These are phyloP conservation scores for Rhypophila decipiens DNA, from an alignment of 495 filamentous ascomycete genomes.

Conservation along the genomic window DNA sequence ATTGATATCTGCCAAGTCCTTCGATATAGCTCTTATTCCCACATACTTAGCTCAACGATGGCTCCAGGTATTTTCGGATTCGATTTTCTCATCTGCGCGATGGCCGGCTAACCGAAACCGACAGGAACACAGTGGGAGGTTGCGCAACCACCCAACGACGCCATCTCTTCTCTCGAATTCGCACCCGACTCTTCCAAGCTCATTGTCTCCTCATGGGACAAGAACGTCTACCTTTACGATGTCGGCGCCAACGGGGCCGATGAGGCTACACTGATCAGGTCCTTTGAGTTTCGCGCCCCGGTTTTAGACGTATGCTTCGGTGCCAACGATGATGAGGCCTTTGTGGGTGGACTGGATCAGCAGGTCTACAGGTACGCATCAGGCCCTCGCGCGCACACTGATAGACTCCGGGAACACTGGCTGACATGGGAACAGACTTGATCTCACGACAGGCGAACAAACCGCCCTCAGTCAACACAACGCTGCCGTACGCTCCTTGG, in stretches of 20 bases:
- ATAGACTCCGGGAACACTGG: too few relatives aligned
- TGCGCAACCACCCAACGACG: slow-evolving; percentile 72
- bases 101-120: slow-evolving; percentile 4
- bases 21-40: too few relatives aligned
- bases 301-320: slow-evolving; percentile 92
- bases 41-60: slow-evolving; percentile 16
- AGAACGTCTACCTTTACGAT: slow-evolving; percentile 85
- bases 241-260: slow-evolving; percentile 47
- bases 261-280: slow-evolving; percentile 56
- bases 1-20: background rate
- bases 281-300: slow-evolving; percentile 76
- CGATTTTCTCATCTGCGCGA: too few relatives aligned
- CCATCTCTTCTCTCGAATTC: slow-evolving; percentile 80
- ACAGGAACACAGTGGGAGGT: slow-evolving; percentile 63
- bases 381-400: too few relatives aligned
- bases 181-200: slow-evolving; percentile 63
- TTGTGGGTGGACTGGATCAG: slow-evolving; percentile 78
- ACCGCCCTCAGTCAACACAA: slow-evolving; percentile 72
- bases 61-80: slow-evolving; percentile 36
- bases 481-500: slow-evolving; percentile 71
- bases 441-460: slow-evolving; percentile 64
- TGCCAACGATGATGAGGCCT: slow-evolving; percentile 70
- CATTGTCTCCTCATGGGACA: slow-evolving; percentile 92
- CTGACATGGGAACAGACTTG: slow-evolving; percentile 49
- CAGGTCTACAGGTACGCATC: slow-evolving; percentile 63